Percentiles rank a stretch among this genome's conserved stretches.
Evolutionary conservation across 2,329 filamentous ascomycete species (phyloP).

Genomic region (Akanthomyces lecanii): DNA sequence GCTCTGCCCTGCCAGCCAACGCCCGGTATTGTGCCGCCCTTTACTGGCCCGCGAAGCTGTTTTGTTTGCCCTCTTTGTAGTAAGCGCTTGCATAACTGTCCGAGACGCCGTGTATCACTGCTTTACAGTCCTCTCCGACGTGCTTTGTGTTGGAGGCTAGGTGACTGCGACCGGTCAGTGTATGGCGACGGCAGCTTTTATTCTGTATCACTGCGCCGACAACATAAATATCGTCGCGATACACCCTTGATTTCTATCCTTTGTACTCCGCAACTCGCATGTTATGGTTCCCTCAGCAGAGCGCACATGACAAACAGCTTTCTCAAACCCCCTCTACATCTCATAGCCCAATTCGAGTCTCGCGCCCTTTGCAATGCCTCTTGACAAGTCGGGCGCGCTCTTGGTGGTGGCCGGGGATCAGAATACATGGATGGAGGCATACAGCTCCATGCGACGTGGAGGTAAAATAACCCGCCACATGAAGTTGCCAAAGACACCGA

Average conservation of each 20-base stretch:
- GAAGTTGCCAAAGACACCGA: conserved; percentile 25
- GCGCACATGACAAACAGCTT: too few relatives aligned
- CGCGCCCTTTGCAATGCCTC: neutral
- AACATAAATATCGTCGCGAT: neutral
- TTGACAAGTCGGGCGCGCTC: neutral
- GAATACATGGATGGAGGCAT: neutral
- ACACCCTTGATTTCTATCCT: too few relatives aligned
- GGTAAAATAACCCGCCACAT: conserved; percentile 17
- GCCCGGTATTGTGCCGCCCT: too few relatives aligned
- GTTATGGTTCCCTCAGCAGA: too few relatives aligned
- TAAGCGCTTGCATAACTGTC: conserved; percentile 1
- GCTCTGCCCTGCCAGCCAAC: too few relatives aligned
- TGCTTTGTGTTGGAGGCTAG: neutral
- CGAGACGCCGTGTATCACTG: conserved; percentile 8
- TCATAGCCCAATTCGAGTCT: neutral
- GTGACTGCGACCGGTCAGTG: neutral
- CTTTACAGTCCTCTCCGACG: neutral
- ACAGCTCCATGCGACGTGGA: neutral
- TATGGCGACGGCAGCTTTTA: neutral
- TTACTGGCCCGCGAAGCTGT: too few relatives aligned
- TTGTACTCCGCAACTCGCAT: neutral
- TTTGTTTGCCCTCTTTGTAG: neutral
- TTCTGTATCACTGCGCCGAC: neutral
- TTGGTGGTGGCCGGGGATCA: conserved; percentile 1
- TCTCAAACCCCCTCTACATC: neutral